Base-by-base conservation (phyloP, 202 grass and related monocot species). In the Panicum virgatum region DNA sequence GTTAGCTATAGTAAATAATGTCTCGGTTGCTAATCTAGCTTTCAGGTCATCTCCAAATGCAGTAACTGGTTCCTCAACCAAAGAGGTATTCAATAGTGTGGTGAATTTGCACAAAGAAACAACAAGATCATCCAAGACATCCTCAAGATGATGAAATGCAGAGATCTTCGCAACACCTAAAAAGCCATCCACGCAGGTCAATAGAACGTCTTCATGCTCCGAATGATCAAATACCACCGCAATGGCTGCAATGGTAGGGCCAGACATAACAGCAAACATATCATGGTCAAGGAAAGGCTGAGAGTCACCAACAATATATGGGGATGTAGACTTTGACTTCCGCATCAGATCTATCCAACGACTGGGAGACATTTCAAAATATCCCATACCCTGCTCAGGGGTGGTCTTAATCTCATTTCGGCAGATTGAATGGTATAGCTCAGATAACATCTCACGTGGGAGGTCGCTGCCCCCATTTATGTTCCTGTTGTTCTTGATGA, bases 221-320 rank as follows among this genome's bases (percentile, higher is more conserved):
- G 93, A 94, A 89, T 94, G 92, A 89, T 99, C 97, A 82, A 99
- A 99, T 44, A 99, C 93, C 46, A 97, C 91, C n/a, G 97, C 91
- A 85, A 99, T 91, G 19, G 97, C 97, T 59, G 97, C 97, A 86
- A 99, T 99, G 36, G 97, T 95, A 79, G 97, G 97, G 16, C 97
- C 97, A 54, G 97, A 99, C 97, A 99, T 99, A 76, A 99, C 92
- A 51, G 93, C 91, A 84, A 99, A 99, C 93, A 99, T 94, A 80
- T 99, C 91, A 47, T 88, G 93, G 72, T 99, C 97, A 12, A 99
- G 91, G 75, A 92, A 90, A 79, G 97, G 97, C 50, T 85, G 89
- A 69, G 93, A 91, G 64, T 91, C 91, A 72, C 93, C 92, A 73
- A 97, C 78, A 58, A 99, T 94, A 76, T 91, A 99, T 12, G 76